Conservation (phyloP, 768 basidiomycete genomes). For the Psilocybe subaeruginosa region DNA sequence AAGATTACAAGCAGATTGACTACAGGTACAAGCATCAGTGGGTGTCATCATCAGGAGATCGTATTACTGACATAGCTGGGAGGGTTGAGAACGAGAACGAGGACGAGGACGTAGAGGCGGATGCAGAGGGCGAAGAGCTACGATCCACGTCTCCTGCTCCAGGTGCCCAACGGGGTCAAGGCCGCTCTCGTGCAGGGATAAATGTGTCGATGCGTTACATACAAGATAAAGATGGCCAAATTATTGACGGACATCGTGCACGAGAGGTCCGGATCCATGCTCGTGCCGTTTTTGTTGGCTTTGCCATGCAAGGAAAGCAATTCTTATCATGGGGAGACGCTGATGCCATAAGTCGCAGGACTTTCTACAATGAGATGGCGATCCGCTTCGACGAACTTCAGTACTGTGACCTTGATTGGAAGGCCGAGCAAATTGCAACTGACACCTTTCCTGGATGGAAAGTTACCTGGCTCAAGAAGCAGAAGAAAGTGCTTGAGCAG, state of each 20-base stretch:
- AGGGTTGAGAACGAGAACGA: no score
- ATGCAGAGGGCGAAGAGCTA: no score
- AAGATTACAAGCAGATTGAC: no score
- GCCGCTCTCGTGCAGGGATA: slow-evolving; percentile 9
- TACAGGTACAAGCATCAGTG: no score
- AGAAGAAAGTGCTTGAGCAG: not conserved
- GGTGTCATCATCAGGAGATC: no score
- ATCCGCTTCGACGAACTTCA: slow-evolving; percentile 12
- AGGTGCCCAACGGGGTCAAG: slow-evolving; percentile 4
- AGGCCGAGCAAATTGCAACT: slow-evolving; percentile 14
- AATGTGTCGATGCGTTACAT: slow-evolving; percentile 14
- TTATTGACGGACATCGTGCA: slow-evolving; percentile 12
- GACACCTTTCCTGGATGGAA: slow-evolving; percentile 14
- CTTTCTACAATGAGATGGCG: slow-evolving; percentile 12
- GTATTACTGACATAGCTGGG: no score
- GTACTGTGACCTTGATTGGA: slow-evolving; percentile 19
- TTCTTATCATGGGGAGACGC: not conserved
- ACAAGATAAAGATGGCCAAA: slow-evolving; percentile 4
- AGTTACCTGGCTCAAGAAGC: slow-evolving; percentile 6
- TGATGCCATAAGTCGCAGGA: not conserved
- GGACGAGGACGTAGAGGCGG: no score
- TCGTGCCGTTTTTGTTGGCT: slow-evolving; percentile 14
- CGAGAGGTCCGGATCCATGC: slow-evolving; percentile 9
- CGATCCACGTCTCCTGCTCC: no score
- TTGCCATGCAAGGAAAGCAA: slow-evolving; percentile 10